Evolutionary conservation across 768 basidiomycete genomes (phyloP).

Genomic region (Phaffia tasmanica): DNA sequence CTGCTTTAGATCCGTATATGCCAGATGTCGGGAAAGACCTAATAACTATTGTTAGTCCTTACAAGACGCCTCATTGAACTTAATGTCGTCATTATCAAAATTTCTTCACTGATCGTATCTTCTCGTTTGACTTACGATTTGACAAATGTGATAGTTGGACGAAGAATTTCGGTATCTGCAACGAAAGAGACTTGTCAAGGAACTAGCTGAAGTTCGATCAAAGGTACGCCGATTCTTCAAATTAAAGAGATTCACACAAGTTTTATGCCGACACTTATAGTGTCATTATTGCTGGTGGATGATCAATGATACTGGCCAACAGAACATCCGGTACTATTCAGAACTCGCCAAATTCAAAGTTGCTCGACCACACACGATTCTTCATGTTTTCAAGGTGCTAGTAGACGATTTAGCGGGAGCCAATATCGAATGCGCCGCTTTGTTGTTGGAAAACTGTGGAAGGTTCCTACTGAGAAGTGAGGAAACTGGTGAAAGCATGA

Average conservation of each 20-base stretch:
- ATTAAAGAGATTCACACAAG: neutral
- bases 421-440: slow-evolving; percentile 86
- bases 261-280: no score
- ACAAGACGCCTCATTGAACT: neutral
- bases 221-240: slow-evolving; percentile 48
- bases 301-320: neutral
- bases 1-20: slow-evolving; percentile 83
- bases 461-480: slow-evolving; percentile 79
- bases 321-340: slow-evolving; percentile 82
- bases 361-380: slow-evolving; percentile 77
- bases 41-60: slow-evolving; percentile 56
- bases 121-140: neutral
- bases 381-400: slow-evolving; percentile 95
- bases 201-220: slow-evolving; percentile 69
- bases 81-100: neutral
- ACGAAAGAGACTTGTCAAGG: slow-evolving; percentile 81
- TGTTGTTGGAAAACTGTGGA: slow-evolving; percentile 86
- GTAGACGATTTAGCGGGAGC: slow-evolving; percentile 86
- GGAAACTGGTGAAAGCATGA: slow-evolving; percentile 73
- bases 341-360: slow-evolving; percentile 93
- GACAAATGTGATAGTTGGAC: slow-evolving; percentile 53
- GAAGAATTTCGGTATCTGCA: slow-evolving; percentile 95
- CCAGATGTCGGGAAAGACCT: slow-evolving; percentile 79
- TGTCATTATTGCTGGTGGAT: no score
- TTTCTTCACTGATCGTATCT: neutral